Evolutionary conservation across 805 yeast species (phyloP).

Genomic region (Ogataea trehalophila): DNA sequence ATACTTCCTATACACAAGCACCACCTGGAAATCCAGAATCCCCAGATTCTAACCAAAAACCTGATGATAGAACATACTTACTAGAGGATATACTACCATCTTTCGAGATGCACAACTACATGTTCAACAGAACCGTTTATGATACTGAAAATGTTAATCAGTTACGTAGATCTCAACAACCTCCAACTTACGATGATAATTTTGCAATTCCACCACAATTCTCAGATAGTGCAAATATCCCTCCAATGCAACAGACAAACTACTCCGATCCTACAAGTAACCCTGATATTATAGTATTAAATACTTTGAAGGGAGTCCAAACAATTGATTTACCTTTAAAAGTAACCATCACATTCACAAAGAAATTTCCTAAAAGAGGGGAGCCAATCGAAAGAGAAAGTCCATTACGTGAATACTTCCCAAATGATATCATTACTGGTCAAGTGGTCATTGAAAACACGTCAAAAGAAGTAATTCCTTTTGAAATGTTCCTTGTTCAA

Average conservation of each 20-base stretch:
- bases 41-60: not conserved
- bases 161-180: slow-evolving; percentile 2
- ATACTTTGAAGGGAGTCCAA: slow-evolving; percentile 24
- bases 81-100: slow-evolving; percentile 55
- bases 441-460: slow-evolving; percentile 41
- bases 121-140: slow-evolving; percentile 20
- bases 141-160: slow-evolving; percentile 7
- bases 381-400: slow-evolving; percentile 23
- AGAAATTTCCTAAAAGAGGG: slow-evolving; percentile 31
- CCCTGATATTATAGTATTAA: slow-evolving; percentile 22
- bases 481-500: slow-evolving; percentile 58
- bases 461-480: slow-evolving; percentile 39
- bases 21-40: not conserved
- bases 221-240: not conserved
- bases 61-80: slow-evolving; percentile 3
- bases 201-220: not conserved
- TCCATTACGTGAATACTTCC: slow-evolving; percentile 49
- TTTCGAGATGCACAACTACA: slow-evolving; percentile 57
- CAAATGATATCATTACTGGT: slow-evolving; percentile 64
- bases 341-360: slow-evolving; percentile 33
- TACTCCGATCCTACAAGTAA: slow-evolving; percentile 16
- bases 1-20: not conserved
- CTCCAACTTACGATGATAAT: slow-evolving; percentile 22
- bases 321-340: slow-evolving; percentile 22
- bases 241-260: not conserved